These are phyloP conservation scores for Trametes sanguinea DNA, from an alignment of 768 basidiomycete genomes.

Conservation along the genomic window DNA sequence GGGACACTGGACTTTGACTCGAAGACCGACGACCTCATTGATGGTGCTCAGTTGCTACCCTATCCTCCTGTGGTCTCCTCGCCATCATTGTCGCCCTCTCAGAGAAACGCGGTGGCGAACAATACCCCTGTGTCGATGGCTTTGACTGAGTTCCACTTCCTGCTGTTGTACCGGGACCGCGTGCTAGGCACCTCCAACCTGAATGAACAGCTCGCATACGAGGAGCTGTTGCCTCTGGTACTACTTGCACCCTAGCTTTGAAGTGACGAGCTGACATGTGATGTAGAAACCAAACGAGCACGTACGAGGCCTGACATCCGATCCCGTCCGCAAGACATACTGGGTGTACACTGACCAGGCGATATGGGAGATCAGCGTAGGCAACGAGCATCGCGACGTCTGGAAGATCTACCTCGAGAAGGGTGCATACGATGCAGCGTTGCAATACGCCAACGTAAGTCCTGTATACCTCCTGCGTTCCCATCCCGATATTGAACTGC, in stretches of 20 bases:
- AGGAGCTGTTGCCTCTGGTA: slow-evolving; percentile 82
- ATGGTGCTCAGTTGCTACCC: slow-evolving; percentile 75
- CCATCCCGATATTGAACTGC: not conserved
- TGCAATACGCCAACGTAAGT: slow-evolving; percentile 78
- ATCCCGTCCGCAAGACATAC: slow-evolving; percentile 86
- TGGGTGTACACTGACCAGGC: slow-evolving; percentile 93
- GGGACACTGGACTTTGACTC: slow-evolving; percentile 73
- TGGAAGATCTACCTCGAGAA: slow-evolving; percentile 90
- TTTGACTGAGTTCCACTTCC: slow-evolving; percentile 90
- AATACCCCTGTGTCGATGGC: slow-evolving; percentile 74
- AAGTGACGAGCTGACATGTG: not conserved
- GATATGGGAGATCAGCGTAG: slow-evolving; percentile 82
- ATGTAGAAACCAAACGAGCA: slow-evolving; percentile 72
- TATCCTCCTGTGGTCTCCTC: slow-evolving; percentile 53
- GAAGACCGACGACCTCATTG: slow-evolving; percentile 71
- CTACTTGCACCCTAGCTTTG: not conserved
- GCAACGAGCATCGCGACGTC: slow-evolving; percentile 90
- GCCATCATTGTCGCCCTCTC: slow-evolving; percentile 35
- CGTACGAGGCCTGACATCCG: slow-evolving; percentile 75
- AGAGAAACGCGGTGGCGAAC: slow-evolving; percentile 22
- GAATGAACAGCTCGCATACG: slow-evolving; percentile 79
- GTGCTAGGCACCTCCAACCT: slow-evolving; percentile 77
- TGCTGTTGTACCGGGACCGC: slow-evolving; percentile 80
- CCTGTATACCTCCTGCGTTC: not conserved
- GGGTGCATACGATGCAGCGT: slow-evolving; percentile 73